Conservation (phyloP, 2,329 filamentous ascomycete species). For the Xylariomycetidae sp. region DNA sequence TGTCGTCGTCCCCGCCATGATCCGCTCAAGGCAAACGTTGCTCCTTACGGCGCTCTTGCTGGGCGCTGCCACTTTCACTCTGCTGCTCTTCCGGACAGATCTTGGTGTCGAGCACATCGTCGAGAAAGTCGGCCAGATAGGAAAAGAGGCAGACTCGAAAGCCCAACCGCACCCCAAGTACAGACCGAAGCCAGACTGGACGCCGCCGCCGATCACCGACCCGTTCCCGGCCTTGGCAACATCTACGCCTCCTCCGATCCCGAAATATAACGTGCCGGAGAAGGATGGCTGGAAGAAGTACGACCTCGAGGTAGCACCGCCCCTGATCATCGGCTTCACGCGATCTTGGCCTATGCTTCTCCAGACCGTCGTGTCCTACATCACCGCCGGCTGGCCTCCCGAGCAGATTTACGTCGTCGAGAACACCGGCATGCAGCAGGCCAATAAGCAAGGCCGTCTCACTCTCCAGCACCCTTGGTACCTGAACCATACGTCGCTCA, state of each 20-base stretch:
- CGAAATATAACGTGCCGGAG: constrained; percentile 38
- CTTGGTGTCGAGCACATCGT: constrained; percentile 4
- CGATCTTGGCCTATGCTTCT: constrained; percentile 50
- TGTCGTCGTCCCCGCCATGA: too few species aligned
- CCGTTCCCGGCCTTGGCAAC: constrained; percentile 37
- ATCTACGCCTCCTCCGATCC: constrained; percentile 34
- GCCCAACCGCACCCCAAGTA: constrained; percentile 22
- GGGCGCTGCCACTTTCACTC: constrained; percentile 10
- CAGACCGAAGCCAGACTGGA: constrained; percentile 29
- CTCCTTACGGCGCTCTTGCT: constrained; percentile 11
- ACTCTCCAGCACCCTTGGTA: constrained; percentile 53
- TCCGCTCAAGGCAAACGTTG: constrained; percentile 14
- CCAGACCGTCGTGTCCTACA: constrained; percentile 52
- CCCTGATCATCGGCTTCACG: constrained; percentile 57
- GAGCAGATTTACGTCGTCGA: constrained; percentile 54
- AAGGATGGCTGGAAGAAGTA: constrained; percentile 34
- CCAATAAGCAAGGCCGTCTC: constrained; percentile 44
- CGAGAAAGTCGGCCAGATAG: constrained; percentile 3
- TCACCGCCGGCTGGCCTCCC: constrained; percentile 55
- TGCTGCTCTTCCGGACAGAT: constrained; percentile 12
- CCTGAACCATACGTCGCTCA: constrained; percentile 46
- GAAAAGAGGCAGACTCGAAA: background rate
- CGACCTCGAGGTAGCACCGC: constrained; percentile 35
- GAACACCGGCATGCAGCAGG: constrained; percentile 53
- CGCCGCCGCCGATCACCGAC: constrained; percentile 33